Conservation (phyloP, 805 yeast genomes). For the Cyberlindnera sargentensis region DNA sequence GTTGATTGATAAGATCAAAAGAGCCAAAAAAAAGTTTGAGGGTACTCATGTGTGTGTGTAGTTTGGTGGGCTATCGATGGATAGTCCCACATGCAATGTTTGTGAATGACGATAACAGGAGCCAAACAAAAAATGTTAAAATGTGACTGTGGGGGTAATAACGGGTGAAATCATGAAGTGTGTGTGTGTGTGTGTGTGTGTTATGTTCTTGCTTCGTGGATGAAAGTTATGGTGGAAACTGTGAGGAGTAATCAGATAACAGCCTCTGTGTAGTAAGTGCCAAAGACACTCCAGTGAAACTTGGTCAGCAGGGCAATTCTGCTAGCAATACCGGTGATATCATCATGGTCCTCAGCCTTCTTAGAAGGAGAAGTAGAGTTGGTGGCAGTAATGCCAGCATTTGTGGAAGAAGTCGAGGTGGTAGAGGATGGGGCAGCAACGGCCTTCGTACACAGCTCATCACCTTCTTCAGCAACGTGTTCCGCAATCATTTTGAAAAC, state of each 20-base stretch:
- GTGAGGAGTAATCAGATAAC: slow-evolving; percentile 1
- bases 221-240: not conserved
- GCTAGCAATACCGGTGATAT: slow-evolving; percentile 50
- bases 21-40: too few species aligned
- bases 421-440: not conserved
- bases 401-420: slow-evolving; percentile 7
- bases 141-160: not conserved
- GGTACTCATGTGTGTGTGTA: too few species aligned
- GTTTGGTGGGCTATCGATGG: too few species aligned
- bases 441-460: slow-evolving; percentile 4
- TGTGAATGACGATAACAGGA: not conserved
- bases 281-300: slow-evolving; percentile 82
- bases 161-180: too few species aligned
- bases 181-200: not conserved
- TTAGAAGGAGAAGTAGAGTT: slow-evolving; percentile 10
- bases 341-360: slow-evolving; percentile 42
- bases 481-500: slow-evolving; percentile 44
- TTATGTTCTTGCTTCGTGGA: not conserved
- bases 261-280: slow-evolving; percentile 43
- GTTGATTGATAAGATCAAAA: too few species aligned
- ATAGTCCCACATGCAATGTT: not conserved
- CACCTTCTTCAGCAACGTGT: slow-evolving; percentile 25
- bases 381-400: slow-evolving; percentile 9
- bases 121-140: not conserved
- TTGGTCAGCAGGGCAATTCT: slow-evolving; percentile 49